Conservation (phyloP, 768 basidiomycete species). For the Lanmaoa rubissima region DNA sequence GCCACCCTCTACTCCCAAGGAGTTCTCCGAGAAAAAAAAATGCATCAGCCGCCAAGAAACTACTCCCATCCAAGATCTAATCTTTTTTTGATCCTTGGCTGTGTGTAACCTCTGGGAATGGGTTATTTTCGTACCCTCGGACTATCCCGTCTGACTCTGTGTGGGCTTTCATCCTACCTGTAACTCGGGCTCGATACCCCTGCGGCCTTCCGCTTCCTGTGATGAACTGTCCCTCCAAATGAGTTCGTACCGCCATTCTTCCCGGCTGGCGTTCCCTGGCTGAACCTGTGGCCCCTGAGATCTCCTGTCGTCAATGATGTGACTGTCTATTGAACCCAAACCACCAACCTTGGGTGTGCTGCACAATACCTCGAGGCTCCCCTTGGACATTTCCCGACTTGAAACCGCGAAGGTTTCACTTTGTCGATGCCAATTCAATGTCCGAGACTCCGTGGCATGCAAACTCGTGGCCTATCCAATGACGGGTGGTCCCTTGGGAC, state of each 20-base stretch:
- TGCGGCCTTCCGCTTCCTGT: conserved; percentile 32
- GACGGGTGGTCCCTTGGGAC: neutral
- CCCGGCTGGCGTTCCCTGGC: neutral
- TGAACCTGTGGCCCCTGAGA: conserved; percentile 11
- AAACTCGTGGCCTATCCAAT: neutral
- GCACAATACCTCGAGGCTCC: conserved; percentile 12
- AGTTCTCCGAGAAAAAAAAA: neutral
- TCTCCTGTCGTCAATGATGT: conserved; percentile 3
- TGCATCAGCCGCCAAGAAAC: conserved; percentile 2
- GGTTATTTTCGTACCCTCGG: conserved; percentile 26
- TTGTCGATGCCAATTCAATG: conserved; percentile 23
- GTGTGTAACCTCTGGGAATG: conserved; percentile 16
- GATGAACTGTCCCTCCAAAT: conserved; percentile 15
- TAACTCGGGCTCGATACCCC: conserved; percentile 10
- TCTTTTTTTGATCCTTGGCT: conserved; percentile 15
- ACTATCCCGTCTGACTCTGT: conserved; percentile 12
- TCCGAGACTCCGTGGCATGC: conserved; percentile 32
- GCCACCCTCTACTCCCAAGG: conserved; percentile 1
- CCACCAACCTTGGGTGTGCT: conserved; percentile 1
- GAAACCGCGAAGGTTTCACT: conserved; percentile 30
- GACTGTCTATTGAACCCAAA: conserved; percentile 5
- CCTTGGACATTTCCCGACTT: no score
- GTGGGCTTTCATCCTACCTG: conserved; percentile 2
- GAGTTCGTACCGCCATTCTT: conserved; percentile 19
- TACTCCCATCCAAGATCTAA: conserved; percentile 21